Base-by-base conservation (phyloP, 1,284 basidiomycete species). In the Lentinus polychrous region DNA sequence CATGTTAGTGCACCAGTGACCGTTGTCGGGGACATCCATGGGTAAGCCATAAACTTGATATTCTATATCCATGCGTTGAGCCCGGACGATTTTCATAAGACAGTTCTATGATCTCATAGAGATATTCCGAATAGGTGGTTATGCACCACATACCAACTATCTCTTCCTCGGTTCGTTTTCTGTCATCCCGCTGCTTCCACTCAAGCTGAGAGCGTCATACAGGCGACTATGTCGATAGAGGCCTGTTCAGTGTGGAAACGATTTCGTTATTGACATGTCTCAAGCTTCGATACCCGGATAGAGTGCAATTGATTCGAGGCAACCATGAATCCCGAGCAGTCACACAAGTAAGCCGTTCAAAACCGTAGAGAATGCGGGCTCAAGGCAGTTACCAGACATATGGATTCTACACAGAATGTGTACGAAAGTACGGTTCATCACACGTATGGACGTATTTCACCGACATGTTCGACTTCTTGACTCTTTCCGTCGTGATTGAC, bases 381-480 rank as follows among this genome's bases (percentile, higher is more conserved):
- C 43, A 48, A 31, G 43, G 27, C 15, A 49, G 41, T 55, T 51
- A 40, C 47, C 67, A 99, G 93, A 96, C 94, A 15, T 99, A 99
- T 64, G 96, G 96, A 12, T 99, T 99, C 73, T 99, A 99, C 69
- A 90, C 93, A 31, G 96, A 99, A 76, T 99, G 96, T 63, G 85
- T 94, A 37, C 81, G 95, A 44, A 99, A 99, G 72, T 99, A 99
- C 63, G 95, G 94, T 50, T 87, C 89, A 2, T 84, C 94, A 22
- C 89, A 91, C 58, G 95, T 98, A 35, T 99, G 96, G 96, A 94
- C 92, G 34, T 98, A 98, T 68, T 99, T 99, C 63, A 99, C 96
- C 52, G 96, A 99, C 72, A 98, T 99, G 96, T 99, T 99, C 68
- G 96, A 99, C 75, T 99, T 95, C 69, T 71, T 99, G 55, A 99